Percentiles rank a stretch among this genome's conserved stretches.
These are phyloP conservation scores for Calophaca sinica DNA, from an alignment of 306 rosid species.

Conservation along the genomic window DNA sequence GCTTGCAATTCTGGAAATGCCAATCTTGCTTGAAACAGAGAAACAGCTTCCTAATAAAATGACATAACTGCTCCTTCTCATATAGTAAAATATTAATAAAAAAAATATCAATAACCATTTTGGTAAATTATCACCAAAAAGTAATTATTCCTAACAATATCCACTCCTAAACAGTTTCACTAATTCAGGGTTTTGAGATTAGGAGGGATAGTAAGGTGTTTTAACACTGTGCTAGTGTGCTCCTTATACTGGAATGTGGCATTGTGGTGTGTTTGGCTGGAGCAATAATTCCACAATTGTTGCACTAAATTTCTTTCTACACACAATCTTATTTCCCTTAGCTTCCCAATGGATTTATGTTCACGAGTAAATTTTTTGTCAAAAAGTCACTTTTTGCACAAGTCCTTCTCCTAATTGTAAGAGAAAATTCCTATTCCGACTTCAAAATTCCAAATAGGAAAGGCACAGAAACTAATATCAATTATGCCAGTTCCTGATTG, in stretches of 20 bases:
- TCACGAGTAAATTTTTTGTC: not conserved
- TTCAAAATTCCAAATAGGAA: not conserved
- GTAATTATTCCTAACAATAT: slow-evolving; percentile 12
- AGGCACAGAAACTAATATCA: slow-evolving; percentile 21
- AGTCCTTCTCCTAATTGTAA: slow-evolving; percentile 11
- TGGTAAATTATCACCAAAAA: slow-evolving; percentile 11
- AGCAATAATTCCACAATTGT: slow-evolving; percentile 30
- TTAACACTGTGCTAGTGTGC: not conserved
- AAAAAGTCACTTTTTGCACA: slow-evolving; percentile 21
- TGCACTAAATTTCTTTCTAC: slow-evolving; percentile 20
- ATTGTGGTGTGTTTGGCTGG: slow-evolving; percentile 7
- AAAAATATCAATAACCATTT: not conserved
- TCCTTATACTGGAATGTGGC: not conserved
- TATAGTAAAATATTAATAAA: not conserved
- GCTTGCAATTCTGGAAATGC: slow-evolving; percentile 18
- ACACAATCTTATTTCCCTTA: slow-evolving; percentile 2
- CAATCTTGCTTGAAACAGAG: slow-evolving; percentile 3
- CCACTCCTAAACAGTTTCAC: slow-evolving; percentile 4
- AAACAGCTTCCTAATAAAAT: not conserved
- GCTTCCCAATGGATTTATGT: no score
- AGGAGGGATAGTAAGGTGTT: slow-evolving; percentile 9
- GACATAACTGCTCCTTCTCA: not conserved
- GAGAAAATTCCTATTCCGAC: slow-evolving; percentile 24
- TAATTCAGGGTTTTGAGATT: not conserved
- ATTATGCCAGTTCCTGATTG: slow-evolving; percentile 30